Evolutionary conservation across 2,329 filamentous ascomycete species (phyloP).

Genomic region (Penicillium sp.): DNA sequence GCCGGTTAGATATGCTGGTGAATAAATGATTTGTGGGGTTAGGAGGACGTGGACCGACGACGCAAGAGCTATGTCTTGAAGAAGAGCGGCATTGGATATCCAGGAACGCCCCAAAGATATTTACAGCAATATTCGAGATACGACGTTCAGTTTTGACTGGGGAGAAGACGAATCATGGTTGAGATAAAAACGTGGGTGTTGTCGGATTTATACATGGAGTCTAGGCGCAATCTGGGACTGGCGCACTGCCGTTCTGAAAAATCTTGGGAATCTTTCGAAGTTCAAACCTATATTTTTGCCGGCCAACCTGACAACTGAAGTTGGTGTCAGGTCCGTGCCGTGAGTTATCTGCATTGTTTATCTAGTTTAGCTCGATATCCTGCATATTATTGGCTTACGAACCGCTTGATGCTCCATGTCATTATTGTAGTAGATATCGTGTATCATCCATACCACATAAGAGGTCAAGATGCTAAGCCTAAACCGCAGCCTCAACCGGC

Average conservation of each 20-base stretch:
- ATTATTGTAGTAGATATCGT: neutral
- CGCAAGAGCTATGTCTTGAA: neutral
- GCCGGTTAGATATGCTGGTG: neutral
- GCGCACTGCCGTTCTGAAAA: neutral
- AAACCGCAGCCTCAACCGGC: neutral
- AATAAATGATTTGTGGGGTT: neutral
- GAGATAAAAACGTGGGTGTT: neutral
- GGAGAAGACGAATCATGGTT: neutral
- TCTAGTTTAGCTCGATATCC: neutral
- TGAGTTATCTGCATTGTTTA: neutral
- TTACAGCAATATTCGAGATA: neutral
- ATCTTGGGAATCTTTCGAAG: neutral
- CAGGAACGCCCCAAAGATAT: neutral
- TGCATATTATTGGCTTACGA: neutral
- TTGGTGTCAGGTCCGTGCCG: neutral
- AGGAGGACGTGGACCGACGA: neutral
- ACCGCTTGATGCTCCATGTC: neutral
- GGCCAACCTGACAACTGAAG: neutral
- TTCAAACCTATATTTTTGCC: neutral
- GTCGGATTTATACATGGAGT: conserved; percentile 7
- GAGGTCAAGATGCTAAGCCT: neutral
- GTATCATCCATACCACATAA: neutral
- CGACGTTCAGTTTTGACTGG: neutral
- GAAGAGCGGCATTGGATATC: neutral
- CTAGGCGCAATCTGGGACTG: conserved; percentile 5